Conservation (phyloP, 139 green algal species). For the Bryopsis sp. region DNA sequence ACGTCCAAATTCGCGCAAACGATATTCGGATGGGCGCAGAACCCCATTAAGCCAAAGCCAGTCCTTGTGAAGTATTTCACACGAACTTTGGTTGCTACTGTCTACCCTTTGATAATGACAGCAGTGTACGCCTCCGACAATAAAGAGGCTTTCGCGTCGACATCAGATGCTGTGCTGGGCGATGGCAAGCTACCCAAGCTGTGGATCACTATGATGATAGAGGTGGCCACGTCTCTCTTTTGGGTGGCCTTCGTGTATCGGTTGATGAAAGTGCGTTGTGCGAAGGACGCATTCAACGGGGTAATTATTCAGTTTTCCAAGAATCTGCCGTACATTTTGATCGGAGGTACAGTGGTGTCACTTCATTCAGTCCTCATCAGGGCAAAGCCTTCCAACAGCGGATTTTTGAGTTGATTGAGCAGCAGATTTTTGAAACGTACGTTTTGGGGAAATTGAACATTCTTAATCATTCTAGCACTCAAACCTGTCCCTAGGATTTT, state of each 20-base stretch:
- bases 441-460: no score
- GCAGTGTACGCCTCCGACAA: neutral
- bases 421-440: no score
- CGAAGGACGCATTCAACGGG: slow-evolving; percentile 6
- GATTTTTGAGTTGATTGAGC: no score
- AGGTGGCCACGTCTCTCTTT: neutral
- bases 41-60: slow-evolving; percentile 3
- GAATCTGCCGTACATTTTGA: slow-evolving; percentile 5
- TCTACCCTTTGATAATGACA: neutral
- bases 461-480: no score
- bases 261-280: slow-evolving; percentile 5
- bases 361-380: no score
- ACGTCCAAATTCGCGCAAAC: slow-evolving; percentile 1
- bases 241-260: slow-evolving; percentile 10
- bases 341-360: no score
- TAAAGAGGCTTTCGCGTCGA: neutral
- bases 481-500: no score
- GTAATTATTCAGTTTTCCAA: neutral
- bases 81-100: neutral
- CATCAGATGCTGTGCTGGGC: neutral
- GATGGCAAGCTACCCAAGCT: neutral
- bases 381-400: no score
- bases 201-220: neutral
- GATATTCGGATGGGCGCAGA: slow-evolving; percentile 14
- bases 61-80: slow-evolving; percentile 12